Evolutionary conservation across 768 basidiomycete species (phyloP).

Genomic region (Pseudohyphozyma bogoriensis): DNA sequence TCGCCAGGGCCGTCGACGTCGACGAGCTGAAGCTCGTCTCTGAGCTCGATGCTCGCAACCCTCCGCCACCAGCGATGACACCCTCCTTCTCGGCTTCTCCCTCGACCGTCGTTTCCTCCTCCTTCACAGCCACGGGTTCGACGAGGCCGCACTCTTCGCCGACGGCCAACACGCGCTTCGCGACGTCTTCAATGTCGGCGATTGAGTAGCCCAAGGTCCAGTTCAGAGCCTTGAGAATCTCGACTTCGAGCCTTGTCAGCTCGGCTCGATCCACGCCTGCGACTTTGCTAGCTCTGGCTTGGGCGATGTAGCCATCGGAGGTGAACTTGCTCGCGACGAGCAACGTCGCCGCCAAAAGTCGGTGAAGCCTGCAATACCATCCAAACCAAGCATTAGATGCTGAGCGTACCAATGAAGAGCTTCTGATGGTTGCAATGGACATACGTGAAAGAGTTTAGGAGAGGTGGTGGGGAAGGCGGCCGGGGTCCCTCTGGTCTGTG

Average conservation of each 20-base stretch:
- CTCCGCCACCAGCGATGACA: no score
- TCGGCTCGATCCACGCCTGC: constrained; percentile 23
- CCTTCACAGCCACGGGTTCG: not conserved
- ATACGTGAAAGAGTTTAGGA: constrained; percentile 26
- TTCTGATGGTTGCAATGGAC: no score
- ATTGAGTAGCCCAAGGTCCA: constrained; percentile 7
- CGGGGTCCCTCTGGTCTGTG: no score
- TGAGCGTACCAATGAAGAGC: no score
- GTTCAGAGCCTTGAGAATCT: constrained; percentile 18
- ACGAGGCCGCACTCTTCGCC: not conserved
- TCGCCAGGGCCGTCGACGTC: no score
- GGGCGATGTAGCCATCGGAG: constrained; percentile 21
- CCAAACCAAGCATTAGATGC: no score
- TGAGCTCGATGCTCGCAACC: no score
- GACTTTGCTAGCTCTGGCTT: constrained; percentile 25
- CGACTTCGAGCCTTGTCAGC: constrained; percentile 22
- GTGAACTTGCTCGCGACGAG: constrained; percentile 24
- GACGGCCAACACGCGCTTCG: not conserved
- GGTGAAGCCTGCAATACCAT: no score
- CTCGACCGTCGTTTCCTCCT: not conserved
- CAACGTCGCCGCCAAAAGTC: constrained; percentile 23
- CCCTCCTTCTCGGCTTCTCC: not conserved
- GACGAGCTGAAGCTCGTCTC: no score
- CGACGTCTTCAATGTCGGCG: constrained; percentile 3
- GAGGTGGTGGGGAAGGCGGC: constrained; percentile 17